Conservation (phyloP, 768 basidiomycete genomes). For the Tylopilus balloui region DNA sequence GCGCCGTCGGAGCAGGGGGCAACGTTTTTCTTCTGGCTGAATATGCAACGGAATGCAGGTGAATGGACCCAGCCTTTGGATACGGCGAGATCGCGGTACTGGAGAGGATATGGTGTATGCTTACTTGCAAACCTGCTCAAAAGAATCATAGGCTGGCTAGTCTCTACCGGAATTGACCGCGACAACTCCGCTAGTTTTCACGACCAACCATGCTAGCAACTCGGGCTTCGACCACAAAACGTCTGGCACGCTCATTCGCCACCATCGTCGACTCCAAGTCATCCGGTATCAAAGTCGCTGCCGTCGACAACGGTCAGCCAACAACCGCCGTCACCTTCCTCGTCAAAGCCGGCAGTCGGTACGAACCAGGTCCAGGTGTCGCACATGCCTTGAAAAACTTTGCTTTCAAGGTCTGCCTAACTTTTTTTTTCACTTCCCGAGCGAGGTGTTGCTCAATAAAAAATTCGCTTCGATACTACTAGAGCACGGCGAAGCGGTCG, state of each 20-base stretch:
- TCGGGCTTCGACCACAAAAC: slow-evolving; percentile 56
- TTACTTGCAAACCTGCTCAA: slow-evolving; percentile 47
- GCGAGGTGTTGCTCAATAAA: neutral
- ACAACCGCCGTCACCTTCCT: slow-evolving; percentile 85
- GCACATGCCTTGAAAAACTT: slow-evolving; percentile 97
- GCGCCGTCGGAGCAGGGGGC: slow-evolving; percentile 48
- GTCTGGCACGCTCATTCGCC: slow-evolving; percentile 70
- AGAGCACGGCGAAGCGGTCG: slow-evolving; percentile 86
- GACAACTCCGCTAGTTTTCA: slow-evolving; percentile 27
- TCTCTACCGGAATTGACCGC: slow-evolving; percentile 25
- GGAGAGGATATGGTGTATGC: neutral
- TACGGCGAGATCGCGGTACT: slow-evolving; percentile 51
- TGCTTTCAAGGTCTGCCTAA: slow-evolving; percentile 85
- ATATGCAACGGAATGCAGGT: slow-evolving; percentile 25
- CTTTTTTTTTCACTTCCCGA: neutral
- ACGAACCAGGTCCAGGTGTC: slow-evolving; percentile 82
- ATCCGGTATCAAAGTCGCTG: slow-evolving; percentile 80
- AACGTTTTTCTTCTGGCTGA: slow-evolving; percentile 23
- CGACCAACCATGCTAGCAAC: slow-evolving; percentile 49
- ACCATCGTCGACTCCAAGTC: slow-evolving; percentile 64
- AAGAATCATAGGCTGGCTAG: too few relatives aligned
- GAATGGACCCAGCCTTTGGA: slow-evolving; percentile 32
- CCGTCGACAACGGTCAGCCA: slow-evolving; percentile 76
- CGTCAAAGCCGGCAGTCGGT: slow-evolving; percentile 89
- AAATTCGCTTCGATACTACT: neutral